phyloP scores from a whole-genome alignment of 345 rosid species.

The Gossypium stocksii region DNA sequence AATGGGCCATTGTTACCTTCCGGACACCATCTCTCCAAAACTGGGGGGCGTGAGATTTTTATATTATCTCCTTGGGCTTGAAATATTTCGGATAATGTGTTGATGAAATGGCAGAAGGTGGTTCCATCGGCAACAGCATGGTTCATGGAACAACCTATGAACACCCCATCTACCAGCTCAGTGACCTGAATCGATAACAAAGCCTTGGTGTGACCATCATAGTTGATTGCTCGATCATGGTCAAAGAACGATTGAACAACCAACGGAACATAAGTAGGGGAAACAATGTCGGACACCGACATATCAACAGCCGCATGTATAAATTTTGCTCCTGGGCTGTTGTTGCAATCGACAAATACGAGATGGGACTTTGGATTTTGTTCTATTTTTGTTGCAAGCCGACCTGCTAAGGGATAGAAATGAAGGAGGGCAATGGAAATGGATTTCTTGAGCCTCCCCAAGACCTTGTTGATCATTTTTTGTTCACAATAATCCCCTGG shows the following conservation, averaged over 20 bases:
- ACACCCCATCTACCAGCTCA: slow-evolving; percentile 52
- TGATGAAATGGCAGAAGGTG: slow-evolving; percentile 67
- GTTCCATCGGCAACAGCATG: slow-evolving; percentile 58
- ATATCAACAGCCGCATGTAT: slow-evolving; percentile 44
- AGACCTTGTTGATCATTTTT: slow-evolving; percentile 29
- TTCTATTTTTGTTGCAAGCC: slow-evolving; percentile 32
- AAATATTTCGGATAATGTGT: slow-evolving; percentile 56
- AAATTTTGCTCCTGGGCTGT: neutral
- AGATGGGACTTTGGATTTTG: slow-evolving; percentile 35
- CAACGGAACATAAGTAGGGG: slow-evolving; percentile 44
- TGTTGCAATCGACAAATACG: slow-evolving; percentile 46
- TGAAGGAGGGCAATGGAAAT: slow-evolving; percentile 58
- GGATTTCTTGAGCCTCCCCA: slow-evolving; percentile 44
- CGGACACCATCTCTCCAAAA: slow-evolving; percentile 48
- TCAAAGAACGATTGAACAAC: slow-evolving; percentile 65
- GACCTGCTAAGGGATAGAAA: slow-evolving; percentile 23
- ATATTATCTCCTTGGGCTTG: slow-evolving; percentile 26
- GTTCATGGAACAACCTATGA: slow-evolving; percentile 13
- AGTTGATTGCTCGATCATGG: slow-evolving; percentile 48
- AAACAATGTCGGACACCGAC: slow-evolving; percentile 39
- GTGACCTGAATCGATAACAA: slow-evolving; percentile 45
- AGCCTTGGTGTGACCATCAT: slow-evolving; percentile 20
- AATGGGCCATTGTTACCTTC: slow-evolving; percentile 34
- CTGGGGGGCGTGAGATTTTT: slow-evolving; percentile 41
- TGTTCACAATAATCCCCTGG: too few species aligned